These are phyloP conservation scores for Lecanicillium sp. DNA, from an alignment of 2,329 filamentous ascomycete species.

Conservation along the genomic window DNA sequence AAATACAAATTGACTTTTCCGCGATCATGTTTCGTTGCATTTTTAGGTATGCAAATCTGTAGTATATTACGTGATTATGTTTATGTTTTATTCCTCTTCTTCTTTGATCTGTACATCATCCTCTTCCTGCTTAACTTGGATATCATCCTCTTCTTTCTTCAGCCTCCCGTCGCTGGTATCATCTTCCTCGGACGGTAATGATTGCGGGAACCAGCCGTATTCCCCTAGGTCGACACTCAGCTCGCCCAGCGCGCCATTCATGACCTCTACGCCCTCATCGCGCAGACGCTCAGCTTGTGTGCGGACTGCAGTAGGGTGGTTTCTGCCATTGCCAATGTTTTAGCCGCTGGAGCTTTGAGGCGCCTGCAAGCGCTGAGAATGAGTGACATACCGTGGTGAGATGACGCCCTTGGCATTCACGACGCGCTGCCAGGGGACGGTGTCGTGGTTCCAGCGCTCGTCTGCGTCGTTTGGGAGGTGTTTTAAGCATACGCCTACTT, in stretches of 20 bases:
- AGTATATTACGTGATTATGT: constrained; percentile 1
- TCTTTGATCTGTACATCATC: constrained; percentile 4
- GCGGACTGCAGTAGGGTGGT: constrained; percentile 38
- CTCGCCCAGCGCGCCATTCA: constrained; percentile 40
- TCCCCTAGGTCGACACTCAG: constrained; percentile 40
- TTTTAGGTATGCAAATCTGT: constrained; percentile 5
- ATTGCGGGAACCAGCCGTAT: constrained; percentile 49
- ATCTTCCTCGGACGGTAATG: constrained; percentile 36
- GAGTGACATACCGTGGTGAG: constrained; percentile 59
- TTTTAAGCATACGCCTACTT: constrained; percentile 87
- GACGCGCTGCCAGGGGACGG: constrained; percentile 91
- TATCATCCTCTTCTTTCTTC: neutral
- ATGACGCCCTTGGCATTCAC: constrained; percentile 83
- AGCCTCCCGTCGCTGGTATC: neutral
- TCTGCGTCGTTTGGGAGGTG: constrained; percentile 57
- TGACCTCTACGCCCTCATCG: constrained; percentile 46
- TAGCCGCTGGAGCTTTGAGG: neutral
- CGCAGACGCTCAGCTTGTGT: constrained; percentile 42
- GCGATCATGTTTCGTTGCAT: neutral
- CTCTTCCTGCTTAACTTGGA: neutral
- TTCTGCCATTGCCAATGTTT: constrained; percentile 25
- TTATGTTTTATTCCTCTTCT: constrained; percentile 7
- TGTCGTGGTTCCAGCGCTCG: constrained; percentile 59
- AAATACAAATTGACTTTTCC: neutral
- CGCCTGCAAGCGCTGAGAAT: neutral